Percentiles rank a stretch among this genome's conserved stretches.
Conservation (phyloP, 2,329 filamentous ascomycete genomes). For the Alternaria novae-zelandiae region DNA sequence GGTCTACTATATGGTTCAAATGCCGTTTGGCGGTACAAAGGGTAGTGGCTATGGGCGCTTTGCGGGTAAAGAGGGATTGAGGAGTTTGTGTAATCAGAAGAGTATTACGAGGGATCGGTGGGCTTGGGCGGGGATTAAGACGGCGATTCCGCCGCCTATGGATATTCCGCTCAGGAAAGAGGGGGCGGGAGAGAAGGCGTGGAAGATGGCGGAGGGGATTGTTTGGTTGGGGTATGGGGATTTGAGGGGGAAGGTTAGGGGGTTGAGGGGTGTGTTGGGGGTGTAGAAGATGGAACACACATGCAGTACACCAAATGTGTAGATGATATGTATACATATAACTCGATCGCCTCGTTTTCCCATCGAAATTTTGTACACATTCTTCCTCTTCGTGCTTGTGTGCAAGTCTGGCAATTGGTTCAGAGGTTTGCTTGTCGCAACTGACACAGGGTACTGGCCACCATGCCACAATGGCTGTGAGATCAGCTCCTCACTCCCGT, state of each 20-base stretch:
- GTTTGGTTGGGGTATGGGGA: constrained; percentile 57
- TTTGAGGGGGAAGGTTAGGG: constrained; percentile 44
- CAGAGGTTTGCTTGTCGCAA: neutral
- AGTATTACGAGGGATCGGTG: constrained; percentile 80
- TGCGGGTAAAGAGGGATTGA: constrained; percentile 85
- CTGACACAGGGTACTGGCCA: too few relatives aligned
- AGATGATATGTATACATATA: neutral
- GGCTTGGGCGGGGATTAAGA: constrained; percentile 66
- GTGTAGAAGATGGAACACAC: constrained; percentile 16
- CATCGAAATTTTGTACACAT: too few relatives aligned
- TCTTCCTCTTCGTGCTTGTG: too few relatives aligned
- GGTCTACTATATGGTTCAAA: constrained; percentile 87
- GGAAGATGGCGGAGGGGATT: constrained; percentile 53
- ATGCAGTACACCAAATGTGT: neutral
- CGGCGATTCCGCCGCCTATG: constrained; percentile 79
- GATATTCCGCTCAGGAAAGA: constrained; percentile 73
- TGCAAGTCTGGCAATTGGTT: neutral
- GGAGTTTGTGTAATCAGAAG: constrained; percentile 86
- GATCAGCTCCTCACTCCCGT: neutral
- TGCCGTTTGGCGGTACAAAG: constrained; percentile 91
- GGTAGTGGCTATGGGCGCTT: constrained; percentile 92
- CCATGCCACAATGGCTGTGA: too few relatives aligned
- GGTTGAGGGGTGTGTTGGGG: constrained; percentile 50
- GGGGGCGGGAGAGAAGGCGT: constrained; percentile 45
- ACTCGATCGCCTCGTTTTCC: neutral